Base-by-base conservation (phyloP, 2,329 filamentous ascomycete genomes). In the Leptographium galeiforme region DNA sequence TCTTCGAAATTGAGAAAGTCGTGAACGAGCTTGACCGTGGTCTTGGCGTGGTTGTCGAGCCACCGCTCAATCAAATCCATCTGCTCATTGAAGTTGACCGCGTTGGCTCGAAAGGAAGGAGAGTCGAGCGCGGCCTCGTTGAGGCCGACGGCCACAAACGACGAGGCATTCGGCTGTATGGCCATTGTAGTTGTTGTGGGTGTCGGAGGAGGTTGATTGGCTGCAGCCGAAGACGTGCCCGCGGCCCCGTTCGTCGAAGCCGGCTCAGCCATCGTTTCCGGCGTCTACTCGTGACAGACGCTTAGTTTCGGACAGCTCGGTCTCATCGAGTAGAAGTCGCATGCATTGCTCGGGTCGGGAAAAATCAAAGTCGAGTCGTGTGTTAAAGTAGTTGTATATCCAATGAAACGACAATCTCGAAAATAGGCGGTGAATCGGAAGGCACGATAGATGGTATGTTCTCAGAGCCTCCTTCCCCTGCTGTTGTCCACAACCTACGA, bases 111-210 rank as follows among this genome's bases (percentile, higher is more conserved):
- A 68, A 97, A 97, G 39, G 90, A 94, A 32, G 93, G 93, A 41
- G 90, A 96, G 70, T 98, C 93, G 71, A 97, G 85, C 19, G 89
- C 87, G 50, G 93, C 93, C 77, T 98, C 93, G 71, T 91, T 93
- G 61, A 97, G 78, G 57, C 84, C 83, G 39, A 97, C 90, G 46
- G 93, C 89, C 55, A 81, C 74, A 36, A 72, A 69, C 39, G 73
- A 70, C 57, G 66, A 68, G n/a, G 61, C 10, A 11, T 48, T 32
- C 30, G 36, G 19, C 14, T n/a, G 43, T 14, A n/a, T 6, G 25
- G 43, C 12, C 30, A 48, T 19, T 25, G 51, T 10, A 2, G 43
- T 38, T 13, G 45, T 14, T 16, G 12, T 33, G 16, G 33, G 33
- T n/a, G 18, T 30, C 36, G 38, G 19, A 14, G 48, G 30, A n/a